Base-by-base conservation (phyloP, 139 green algal species). In the Ettlia oleoabundans region DNA sequence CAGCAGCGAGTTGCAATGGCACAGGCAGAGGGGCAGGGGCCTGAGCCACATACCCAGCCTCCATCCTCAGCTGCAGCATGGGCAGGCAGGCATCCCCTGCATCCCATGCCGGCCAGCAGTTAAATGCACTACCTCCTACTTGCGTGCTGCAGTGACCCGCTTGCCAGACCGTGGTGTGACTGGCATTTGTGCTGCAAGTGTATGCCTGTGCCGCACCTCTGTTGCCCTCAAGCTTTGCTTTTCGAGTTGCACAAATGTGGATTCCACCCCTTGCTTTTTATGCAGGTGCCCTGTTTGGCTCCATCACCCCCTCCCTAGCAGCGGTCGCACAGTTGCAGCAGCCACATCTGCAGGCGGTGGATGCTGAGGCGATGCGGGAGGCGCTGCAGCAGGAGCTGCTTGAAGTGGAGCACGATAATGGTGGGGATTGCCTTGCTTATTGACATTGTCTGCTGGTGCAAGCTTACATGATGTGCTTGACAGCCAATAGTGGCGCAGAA, bases 291-390 rank as follows among this genome's bases (percentile, higher is more conserved):
- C n/a, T 37, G 62, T 30, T 68, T n/a, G 62, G 62, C 26, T 68
- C 62, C n/a, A 68, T 68, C 30, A n/a, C 30, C 62, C 30, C 62
- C n/a, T 4, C 62, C 15, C 28, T 30, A 30, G 30, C n/a, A 26
- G 62, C 30, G 37, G 62, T 15, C 62, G 47, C 47, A 10, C 47
- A 58, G 47, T 15, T 58, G 47, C 47, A 10, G 15, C 13, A 10
- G 13, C 47, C 10, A 10, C 13, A 10, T 58, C 13, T 58, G 47
- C 13, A 10, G 13, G 13, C 10, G 47, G 47, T 58, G 47, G 47
- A 58, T 15, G 13, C 47, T 15, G 47, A 10, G 47, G 62, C n/a
- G 26, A 83, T 83, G 77, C 37, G 61, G 28, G 77, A 83, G 26
- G 77, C 77, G 2, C 6, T 83, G 7, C 47, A 83, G 26, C 47